Percentiles rank a stretch among this genome's conserved stretches.
These are phyloP conservation scores for Ogataea ramenticola DNA, from an alignment of 805 yeast species.

Conservation along the genomic window DNA sequence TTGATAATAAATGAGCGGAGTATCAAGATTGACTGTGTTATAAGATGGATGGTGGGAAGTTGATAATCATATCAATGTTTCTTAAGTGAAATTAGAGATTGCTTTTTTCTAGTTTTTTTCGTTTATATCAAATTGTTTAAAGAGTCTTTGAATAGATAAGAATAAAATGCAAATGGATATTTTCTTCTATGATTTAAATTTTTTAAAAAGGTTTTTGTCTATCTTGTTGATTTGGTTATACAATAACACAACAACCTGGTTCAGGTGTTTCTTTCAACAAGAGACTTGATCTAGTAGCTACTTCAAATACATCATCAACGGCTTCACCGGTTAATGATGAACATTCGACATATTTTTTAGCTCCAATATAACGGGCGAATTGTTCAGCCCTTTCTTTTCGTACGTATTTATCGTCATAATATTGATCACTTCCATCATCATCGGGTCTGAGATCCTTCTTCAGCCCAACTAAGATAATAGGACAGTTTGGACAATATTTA, in stretches of 20 bases:
- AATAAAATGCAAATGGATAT: no score
- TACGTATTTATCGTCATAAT: slow-evolving; percentile 37
- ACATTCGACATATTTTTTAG: slow-evolving; percentile 77
- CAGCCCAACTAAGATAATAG: slow-evolving; percentile 73
- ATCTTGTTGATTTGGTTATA: slow-evolving; percentile 2
- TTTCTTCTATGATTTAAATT: no score
- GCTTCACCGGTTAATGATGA: slow-evolving; percentile 92
- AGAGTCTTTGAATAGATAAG: no score
- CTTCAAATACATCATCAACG: slow-evolving; percentile 89
- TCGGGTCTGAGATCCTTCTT: slow-evolving; percentile 68
- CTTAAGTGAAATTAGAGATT: no score
- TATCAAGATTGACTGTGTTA: no score
- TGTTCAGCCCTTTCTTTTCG: slow-evolving; percentile 53
- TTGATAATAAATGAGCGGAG: no score
- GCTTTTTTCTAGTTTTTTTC: no score
- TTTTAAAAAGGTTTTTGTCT: no score
- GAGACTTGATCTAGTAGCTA: slow-evolving; percentile 79
- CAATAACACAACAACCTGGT: slow-evolving; percentile 33
- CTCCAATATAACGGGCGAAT: slow-evolving; percentile 75
- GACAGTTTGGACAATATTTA: slow-evolving; percentile 74
- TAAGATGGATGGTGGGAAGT: no score
- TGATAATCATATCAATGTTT: no score
- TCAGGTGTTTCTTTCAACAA: slow-evolving; percentile 41
- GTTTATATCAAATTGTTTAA: no score
- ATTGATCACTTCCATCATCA: slow-evolving; percentile 25